Conservation (phyloP, 176 grass and related monocot genomes). For the Raddia guianensis region DNA sequence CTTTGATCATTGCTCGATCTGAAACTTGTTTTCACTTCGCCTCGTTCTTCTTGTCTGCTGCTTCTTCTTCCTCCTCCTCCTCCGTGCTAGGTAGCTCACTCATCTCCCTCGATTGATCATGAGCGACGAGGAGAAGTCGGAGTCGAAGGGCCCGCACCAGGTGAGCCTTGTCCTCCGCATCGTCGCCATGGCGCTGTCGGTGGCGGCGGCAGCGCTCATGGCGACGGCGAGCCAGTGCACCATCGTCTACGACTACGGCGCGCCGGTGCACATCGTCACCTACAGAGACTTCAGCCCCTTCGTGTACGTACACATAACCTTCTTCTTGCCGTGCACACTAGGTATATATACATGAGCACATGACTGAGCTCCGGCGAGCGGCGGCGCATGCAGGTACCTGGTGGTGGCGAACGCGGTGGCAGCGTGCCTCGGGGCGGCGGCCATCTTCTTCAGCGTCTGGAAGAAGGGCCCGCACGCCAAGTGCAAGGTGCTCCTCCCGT, state of each 20-base stretch:
- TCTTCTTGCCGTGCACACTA: neutral
- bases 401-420: constrained; percentile 40
- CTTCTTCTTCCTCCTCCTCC: neutral
- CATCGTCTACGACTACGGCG: constrained; percentile 27
- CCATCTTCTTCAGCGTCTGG: constrained; percentile 48
- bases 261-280: constrained; percentile 25
- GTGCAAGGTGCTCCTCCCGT: constrained; percentile 18
- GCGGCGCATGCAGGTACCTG: constrained; percentile 13
- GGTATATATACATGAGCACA: neutral
- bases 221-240: constrained; percentile 48
- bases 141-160: neutral
- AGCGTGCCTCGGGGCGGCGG: constrained; percentile 35
- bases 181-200: constrained; percentile 30
- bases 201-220: constrained; percentile 51
- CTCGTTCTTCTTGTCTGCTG: neutral
- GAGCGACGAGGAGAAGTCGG: constrained; percentile 15
- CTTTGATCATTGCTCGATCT: neutral
- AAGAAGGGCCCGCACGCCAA: constrained; percentile 32
- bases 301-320: constrained; percentile 9
- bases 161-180: constrained; percentile 30
- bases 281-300: constrained; percentile 44
- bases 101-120: neutral
- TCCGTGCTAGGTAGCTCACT: neutral
- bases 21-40: neutral
- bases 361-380: neutral